These are phyloP conservation scores for Candida neerlandica DNA, from an alignment of 1,139 yeast species.

Conservation along the genomic window DNA sequence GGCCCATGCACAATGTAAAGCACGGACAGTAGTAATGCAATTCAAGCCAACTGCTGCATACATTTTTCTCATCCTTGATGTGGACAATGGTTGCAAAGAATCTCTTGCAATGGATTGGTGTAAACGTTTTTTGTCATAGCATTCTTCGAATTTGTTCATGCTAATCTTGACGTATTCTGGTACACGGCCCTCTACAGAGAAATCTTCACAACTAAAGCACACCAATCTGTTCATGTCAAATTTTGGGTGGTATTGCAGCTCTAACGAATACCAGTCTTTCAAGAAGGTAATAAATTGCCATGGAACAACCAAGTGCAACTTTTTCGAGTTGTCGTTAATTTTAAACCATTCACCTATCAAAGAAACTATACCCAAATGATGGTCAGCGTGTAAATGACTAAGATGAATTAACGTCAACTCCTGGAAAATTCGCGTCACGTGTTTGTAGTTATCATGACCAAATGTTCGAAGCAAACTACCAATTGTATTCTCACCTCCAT, in stretches of 20 bases:
- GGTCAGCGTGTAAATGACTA: slow-evolving; percentile 97
- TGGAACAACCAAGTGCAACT: slow-evolving; percentile 68
- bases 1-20: slow-evolving; percentile 83
- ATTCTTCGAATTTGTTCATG: slow-evolving; percentile 36
- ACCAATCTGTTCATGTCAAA: slow-evolving; percentile 47
- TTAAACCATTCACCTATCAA: slow-evolving; percentile 71
- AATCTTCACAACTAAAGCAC: slow-evolving; percentile 71
- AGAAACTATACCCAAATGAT: slow-evolving; percentile 82
- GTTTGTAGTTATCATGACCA: slow-evolving; percentile 36
- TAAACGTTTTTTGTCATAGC: slow-evolving; percentile 26
- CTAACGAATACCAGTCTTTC: slow-evolving; percentile 69
- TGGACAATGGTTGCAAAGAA: slow-evolving; percentile 21
- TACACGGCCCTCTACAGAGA: slow-evolving; percentile 30
- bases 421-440: slow-evolving; percentile 33
- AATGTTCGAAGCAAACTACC: slow-evolving; percentile 71
- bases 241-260: slow-evolving; percentile 28
- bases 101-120: slow-evolving; percentile 23
- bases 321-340: slow-evolving; percentile 27
- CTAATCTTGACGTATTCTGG: slow-evolving; percentile 31
- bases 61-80: slow-evolving; percentile 22
- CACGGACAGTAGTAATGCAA: slow-evolving; percentile 63
- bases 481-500: slow-evolving; percentile 92
- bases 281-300: slow-evolving; percentile 72
- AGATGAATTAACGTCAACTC: slow-evolving; percentile 70
- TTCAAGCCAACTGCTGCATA: slow-evolving; percentile 29